Evolutionary conservation across 805 yeast species (phyloP).

Genomic region (Kuraishia molischiana): DNA sequence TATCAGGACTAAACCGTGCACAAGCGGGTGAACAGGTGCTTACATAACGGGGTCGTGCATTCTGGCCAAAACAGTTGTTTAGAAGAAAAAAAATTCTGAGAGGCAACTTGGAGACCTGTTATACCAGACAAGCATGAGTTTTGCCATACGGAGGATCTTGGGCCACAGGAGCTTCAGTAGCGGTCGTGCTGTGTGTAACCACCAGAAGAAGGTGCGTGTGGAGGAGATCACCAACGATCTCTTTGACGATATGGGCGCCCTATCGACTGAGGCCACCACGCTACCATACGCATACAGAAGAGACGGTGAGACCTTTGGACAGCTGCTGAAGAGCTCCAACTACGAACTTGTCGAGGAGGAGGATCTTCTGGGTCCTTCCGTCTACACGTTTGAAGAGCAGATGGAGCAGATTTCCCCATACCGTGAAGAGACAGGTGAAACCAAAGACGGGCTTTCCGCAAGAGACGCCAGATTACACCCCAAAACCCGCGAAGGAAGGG

Average conservation of each 20-base stretch:
- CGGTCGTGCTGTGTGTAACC: too few relatives aligned
- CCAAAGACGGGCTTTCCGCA: constrained; percentile 27
- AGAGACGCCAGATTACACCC: constrained; percentile 49
- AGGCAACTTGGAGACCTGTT: too few relatives aligned
- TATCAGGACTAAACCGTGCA: too few relatives aligned
- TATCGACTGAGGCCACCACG: constrained; percentile 7
- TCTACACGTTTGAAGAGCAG: constrained; percentile 25
- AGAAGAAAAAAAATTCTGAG: too few relatives aligned
- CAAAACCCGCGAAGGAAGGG: constrained; percentile 46
- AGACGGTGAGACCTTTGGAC: constrained; percentile 32
- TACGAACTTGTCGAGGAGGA: constrained; percentile 22
- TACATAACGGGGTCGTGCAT: too few relatives aligned
- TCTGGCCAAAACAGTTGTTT: too few relatives aligned
- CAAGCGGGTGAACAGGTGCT: too few relatives aligned
- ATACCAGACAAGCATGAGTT: neutral
- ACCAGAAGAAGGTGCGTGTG: too few relatives aligned
- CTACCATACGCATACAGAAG: constrained; percentile 24
- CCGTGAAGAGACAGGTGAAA: constrained; percentile 22
- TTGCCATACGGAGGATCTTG: neutral
- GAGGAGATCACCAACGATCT: constrained; percentile 12
- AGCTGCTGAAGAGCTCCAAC: constrained; percentile 25
- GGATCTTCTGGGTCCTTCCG: constrained; percentile 15
- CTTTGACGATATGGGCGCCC: constrained; percentile 7
- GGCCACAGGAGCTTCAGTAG: too few relatives aligned
- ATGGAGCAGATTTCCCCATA: constrained; percentile 19